Evolutionary conservation across 2,329 filamentous ascomycete species (phyloP).

Genomic region (Dactylellina cionopaga): DNA sequence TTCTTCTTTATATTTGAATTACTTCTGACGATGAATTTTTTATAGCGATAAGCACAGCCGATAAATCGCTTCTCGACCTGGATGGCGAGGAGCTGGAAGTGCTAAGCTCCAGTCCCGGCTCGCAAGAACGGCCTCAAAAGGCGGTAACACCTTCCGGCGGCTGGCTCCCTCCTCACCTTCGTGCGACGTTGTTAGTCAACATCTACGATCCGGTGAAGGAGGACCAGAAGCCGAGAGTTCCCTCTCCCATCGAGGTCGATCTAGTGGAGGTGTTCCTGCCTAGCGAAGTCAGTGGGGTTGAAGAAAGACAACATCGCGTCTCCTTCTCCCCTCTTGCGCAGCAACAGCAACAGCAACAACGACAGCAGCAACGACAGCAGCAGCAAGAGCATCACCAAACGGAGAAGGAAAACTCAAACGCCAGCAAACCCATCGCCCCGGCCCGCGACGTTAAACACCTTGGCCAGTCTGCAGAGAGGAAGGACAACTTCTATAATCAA

Average conservation of each 20-base stretch:
- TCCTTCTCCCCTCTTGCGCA: background rate
- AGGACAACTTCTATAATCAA: conserved; percentile 7
- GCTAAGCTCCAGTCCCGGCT: background rate
- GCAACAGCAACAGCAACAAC: background rate
- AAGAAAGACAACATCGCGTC: background rate
- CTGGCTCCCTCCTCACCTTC: background rate
- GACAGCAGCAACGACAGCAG: background rate
- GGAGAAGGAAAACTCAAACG: conserved; percentile 23
- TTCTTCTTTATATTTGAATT: background rate
- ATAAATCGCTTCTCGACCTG: conserved; percentile 19
- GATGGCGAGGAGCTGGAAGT: conserved; percentile 12
- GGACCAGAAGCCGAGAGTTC: background rate
- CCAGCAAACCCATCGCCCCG: conserved; percentile 12
- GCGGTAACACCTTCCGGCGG: background rate
- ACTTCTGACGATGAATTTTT: background rate
- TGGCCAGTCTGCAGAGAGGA: background rate
- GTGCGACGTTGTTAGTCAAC: conserved; percentile 2
- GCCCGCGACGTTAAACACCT: conserved; percentile 6
- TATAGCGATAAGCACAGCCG: background rate
- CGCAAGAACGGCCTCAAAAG: background rate
- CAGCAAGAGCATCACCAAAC: background rate
- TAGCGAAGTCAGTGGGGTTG: background rate
- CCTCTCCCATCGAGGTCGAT: background rate
- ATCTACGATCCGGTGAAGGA: background rate
- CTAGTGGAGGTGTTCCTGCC: background rate